Base-by-base conservation (phyloP, 2,329 filamentous ascomycete species). In the Ploettnerulaceae sp. region DNA sequence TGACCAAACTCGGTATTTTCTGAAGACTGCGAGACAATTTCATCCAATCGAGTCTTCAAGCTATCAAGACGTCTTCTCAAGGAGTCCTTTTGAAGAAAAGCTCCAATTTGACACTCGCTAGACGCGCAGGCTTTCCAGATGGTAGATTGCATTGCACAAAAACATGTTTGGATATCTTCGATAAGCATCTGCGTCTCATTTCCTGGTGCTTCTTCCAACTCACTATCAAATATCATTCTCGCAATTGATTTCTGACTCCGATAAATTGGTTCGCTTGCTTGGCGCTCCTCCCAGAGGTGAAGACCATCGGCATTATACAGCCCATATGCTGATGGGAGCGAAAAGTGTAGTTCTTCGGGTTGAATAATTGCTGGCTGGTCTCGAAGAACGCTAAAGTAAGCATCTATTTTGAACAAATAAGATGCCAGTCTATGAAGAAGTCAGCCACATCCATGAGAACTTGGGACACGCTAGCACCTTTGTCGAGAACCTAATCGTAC, bases 251-350 rank as follows among this genome's bases (percentile, higher is more conserved):
- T 51, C 2, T 60, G 52, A 0, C 50, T 51, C 4, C 69, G 57
- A 4, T 63, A 58, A 0, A 57, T 47, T 0, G 67, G 66, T 21
- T 71, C 67, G 1, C 51, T 47, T 0, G 57, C 53, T 3, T 61
- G 49, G 4, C 69, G 60, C 9, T 57, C 55, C 37, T 68, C 69
- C 41, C 66, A 70, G 1, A 63, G 53, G 32, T 64, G 57, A 0
- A 72, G 59, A 0, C 68, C 68, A 15, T 64, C 57, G 0, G 67
- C 48, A 43, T 71, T 69, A 62, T 63, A 71, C 4, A 65, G 48
- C 1, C 62, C 57, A 25, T 62, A 67, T 0, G 69, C 66, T 0
- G 55, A 59, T 2, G 64, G 60, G 8, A 70, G 44, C 0, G 61
- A 54, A 4, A 67, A 54, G 11, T 68, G 62, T 0, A 72, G 50